A percentile compares a stretch with the other conserved stretches of the same genome.
Evolutionary conservation across 2,329 filamentous ascomycete genomes (phyloP).

Genomic region (Arthrobotrys musiformis): DNA sequence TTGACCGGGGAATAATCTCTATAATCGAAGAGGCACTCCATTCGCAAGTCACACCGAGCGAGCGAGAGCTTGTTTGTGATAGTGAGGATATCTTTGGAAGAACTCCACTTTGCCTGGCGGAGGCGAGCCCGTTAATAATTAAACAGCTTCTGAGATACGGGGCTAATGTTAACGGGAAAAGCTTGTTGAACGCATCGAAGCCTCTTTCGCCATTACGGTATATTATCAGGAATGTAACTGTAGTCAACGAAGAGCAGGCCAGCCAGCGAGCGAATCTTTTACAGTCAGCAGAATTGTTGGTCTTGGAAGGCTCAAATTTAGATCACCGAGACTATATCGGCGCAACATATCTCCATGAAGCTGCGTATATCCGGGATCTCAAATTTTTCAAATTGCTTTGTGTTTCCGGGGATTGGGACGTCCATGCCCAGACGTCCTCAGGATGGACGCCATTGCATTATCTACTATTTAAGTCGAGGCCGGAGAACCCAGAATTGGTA

Average conservation of each 20-base stretch:
- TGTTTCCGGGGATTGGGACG: slow-evolving; percentile 24
- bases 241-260: too few relatives aligned
- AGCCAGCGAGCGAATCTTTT: too few relatives aligned
- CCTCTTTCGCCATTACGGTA: background rate
- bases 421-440: background rate
- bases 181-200: background rate
- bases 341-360: slow-evolving; percentile 8
- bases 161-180: slow-evolving; percentile 1
- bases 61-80: background rate
- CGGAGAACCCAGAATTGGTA: background rate
- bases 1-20: background rate
- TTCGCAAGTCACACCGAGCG: background rate
- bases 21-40: background rate
- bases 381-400: slow-evolving; percentile 31
- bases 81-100: background rate
- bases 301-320: slow-evolving; percentile 15
- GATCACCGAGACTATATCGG: too few relatives aligned
- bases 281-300: background rate
- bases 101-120: background rate
- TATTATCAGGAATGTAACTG: background rate
- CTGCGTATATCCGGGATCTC: slow-evolving; percentile 14
- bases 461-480: slow-evolving; percentile 2
- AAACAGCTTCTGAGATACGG: slow-evolving; percentile 10
- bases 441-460: slow-evolving; percentile 17
- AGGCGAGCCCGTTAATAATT: background rate